Evolutionary conservation across 2,329 filamentous ascomycete genomes (phyloP).

Genomic region (Passalora sequoiae): DNA sequence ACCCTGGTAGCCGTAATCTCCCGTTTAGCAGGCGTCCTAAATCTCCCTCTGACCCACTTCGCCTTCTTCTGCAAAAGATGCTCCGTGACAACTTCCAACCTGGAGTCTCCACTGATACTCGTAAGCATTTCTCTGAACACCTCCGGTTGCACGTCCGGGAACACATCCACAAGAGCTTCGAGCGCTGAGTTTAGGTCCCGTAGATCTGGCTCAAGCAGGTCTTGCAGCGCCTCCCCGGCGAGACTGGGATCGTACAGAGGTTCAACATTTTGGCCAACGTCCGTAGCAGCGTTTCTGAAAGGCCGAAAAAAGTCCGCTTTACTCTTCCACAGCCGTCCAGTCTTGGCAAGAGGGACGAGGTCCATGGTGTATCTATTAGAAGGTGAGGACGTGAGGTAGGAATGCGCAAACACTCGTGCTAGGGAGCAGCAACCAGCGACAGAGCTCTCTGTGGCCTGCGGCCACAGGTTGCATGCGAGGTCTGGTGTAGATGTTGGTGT

Average conservation of each 20-base stretch:
- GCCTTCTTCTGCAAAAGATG: slow-evolving; percentile 66
- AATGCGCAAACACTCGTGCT: too few species aligned
- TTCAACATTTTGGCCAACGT: slow-evolving; percentile 25
- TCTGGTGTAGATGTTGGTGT: too few species aligned
- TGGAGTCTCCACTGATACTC: slow-evolving; percentile 69
- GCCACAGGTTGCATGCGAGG: too few species aligned
- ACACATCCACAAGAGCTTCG: slow-evolving; percentile 63
- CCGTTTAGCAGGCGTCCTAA: slow-evolving; percentile 24
- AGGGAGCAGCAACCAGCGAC: too few species aligned
- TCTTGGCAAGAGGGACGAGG: slow-evolving; percentile 23
- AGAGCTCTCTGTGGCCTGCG: too few species aligned
- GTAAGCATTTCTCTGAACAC: slow-evolving; percentile 77
- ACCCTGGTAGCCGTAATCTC: neutral
- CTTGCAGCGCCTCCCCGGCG: slow-evolving; percentile 6
- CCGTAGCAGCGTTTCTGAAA: slow-evolving; percentile 25
- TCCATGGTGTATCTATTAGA: slow-evolving; percentile 22
- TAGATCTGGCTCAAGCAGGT: slow-evolving; percentile 59
- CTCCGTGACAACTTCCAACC: slow-evolving; percentile 71
- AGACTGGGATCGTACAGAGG: slow-evolving; percentile 26
- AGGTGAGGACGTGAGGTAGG: too few species aligned
- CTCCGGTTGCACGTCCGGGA: slow-evolving; percentile 75
- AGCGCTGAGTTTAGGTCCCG: slow-evolving; percentile 66
- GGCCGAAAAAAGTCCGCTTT: slow-evolving; percentile 34
- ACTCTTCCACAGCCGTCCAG: slow-evolving; percentile 30
- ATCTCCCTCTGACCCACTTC: slow-evolving; percentile 66